Base-by-base conservation (phyloP, 2,329 filamentous ascomycete species). In the Colletotrichum filicis region DNA sequence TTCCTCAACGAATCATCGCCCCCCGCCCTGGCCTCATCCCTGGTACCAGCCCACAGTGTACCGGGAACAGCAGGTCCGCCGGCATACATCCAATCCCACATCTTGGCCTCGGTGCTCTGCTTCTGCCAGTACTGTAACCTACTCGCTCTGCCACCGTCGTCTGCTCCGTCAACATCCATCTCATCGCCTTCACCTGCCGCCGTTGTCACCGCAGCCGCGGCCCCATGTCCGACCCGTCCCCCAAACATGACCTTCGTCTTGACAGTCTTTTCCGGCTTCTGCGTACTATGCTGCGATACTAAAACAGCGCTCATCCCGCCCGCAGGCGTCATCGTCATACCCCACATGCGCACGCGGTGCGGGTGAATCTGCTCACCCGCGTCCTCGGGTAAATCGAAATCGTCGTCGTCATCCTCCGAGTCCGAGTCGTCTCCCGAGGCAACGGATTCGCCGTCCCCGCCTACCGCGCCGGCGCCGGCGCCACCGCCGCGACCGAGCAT, bases 1-100 rank as follows among this genome's bases (percentile, higher is more conserved):
- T 79, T 79, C 19, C 79, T 79, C 12, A 88, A 61, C 0, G 78
- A 74, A 2, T 76, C 65, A 4, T 76, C 67, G 5, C 66, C 64
- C 4, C 66, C 62, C 2, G 73, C 74, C 2, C 8, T 67, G 16
- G 68, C 64, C 24, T 49, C 16, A 1, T 28, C 69, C 60, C 24
- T 75, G 42, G 62, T 74, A 55, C 78, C 76, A 42, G 14, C 16
- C 37, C 37, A 42, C 28, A 76, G 71, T 7, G 76, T 81, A 4
- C 85, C 87, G 0, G 84, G 81, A 3, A 89, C 85, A 2, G 83
- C 81, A 0, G 83, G 80, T 0, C 87, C 87, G n/a, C 81, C 81
- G 22, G 87, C 88, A 76, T 91, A 91, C 86, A 91, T 88, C 85
- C 87, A 89, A 74, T 90, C 87, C 85, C 89, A 91, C 57, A 88